Evolutionary conservation across 2,329 filamentous ascomycete species (phyloP).

Genomic region (Fusarium guadeloupense): DNA sequence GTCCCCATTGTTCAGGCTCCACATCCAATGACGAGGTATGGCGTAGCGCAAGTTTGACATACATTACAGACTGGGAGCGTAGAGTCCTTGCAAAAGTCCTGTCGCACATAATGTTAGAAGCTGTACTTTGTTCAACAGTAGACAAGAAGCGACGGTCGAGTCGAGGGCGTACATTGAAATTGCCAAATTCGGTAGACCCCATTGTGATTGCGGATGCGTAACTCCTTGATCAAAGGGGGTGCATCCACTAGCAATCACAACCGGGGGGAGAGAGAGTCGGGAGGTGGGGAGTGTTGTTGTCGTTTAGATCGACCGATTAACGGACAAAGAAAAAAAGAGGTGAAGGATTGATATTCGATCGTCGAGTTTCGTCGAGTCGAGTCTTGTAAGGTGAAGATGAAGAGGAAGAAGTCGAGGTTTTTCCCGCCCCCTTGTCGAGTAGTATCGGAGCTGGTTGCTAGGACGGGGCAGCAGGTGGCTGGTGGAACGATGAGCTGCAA

Average conservation of each 20-base stretch:
- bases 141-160: no score
- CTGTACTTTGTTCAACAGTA: constrained; percentile 4
- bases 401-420: constrained; percentile 28
- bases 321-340: constrained; percentile 15
- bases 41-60: constrained; percentile 51
- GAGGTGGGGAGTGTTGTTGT: constrained; percentile 5
- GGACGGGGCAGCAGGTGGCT: constrained; percentile 34
- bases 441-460: constrained; percentile 35
- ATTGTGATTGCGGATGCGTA: constrained; percentile 53
- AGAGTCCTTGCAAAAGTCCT: constrained; percentile 86
- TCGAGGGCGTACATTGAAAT: constrained; percentile 61
- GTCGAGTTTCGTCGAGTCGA: constrained; percentile 6
- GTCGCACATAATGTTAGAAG: constrained; percentile 41
- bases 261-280: constrained; percentile 17
- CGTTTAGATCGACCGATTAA: constrained; percentile 13
- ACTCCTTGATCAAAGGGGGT: constrained; percentile 38
- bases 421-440: constrained; percentile 23
- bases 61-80: constrained; percentile 88
- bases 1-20: constrained; percentile 31
- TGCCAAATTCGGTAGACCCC: constrained; percentile 70
- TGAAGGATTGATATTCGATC: constrained; percentile 2
- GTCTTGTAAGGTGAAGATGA: constrained; percentile 24
- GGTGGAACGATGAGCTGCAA: constrained; percentile 33
- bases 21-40: constrained; percentile 20
- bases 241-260: constrained; percentile 44